Percentiles rank a stretch among this genome's conserved stretches.
Conservation (phyloP, 306 rosid genomes). For the Dalbergia cochinchinensis region DNA sequence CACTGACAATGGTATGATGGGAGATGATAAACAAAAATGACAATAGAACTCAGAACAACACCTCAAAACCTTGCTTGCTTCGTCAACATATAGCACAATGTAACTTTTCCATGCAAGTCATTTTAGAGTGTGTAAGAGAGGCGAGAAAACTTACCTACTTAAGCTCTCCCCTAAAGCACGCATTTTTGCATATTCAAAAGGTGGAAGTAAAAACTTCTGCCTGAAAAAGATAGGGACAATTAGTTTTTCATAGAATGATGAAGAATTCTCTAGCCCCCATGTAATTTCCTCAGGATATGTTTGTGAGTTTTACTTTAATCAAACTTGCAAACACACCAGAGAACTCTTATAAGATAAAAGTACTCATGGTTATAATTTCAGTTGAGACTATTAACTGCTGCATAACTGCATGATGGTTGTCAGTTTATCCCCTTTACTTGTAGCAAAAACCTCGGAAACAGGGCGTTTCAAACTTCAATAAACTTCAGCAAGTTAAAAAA, state of each 20-base stretch:
- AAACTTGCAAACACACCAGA: no score
- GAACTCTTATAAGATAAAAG: conserved; percentile 8
- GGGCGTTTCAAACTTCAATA: conserved; percentile 2
- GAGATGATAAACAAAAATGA: conserved; percentile 36
- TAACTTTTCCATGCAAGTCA: conserved; percentile 28
- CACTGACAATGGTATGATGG: conserved; percentile 60
- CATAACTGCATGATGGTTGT: not conserved
- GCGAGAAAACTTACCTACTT: conserved; percentile 64
- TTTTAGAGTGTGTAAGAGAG: conserved; percentile 5
- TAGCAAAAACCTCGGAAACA: not conserved
- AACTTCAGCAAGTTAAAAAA: conserved; percentile 1
- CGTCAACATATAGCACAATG: not conserved
- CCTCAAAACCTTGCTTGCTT: conserved; percentile 14
- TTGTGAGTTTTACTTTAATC: no score
- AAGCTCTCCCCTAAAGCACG: conserved; percentile 92
- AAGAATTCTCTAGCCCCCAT: not conserved
- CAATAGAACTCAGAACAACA: conserved; percentile 14
- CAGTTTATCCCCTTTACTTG: conserved; percentile 34
- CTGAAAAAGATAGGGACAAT: conserved; percentile 57
- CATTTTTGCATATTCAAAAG: conserved; percentile 87
- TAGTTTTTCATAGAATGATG: conserved; percentile 37
- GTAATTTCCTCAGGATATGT: no score
- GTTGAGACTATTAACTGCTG: conserved; percentile 17
- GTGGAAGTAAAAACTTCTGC: conserved; percentile 80
- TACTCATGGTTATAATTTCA: conserved; percentile 16